Evolutionary conservation across 1,284 basidiomycete species (phyloP), one percentile per base, ranked within the genome.

Genomic region (Bondarzewia mesenterica): DNA sequence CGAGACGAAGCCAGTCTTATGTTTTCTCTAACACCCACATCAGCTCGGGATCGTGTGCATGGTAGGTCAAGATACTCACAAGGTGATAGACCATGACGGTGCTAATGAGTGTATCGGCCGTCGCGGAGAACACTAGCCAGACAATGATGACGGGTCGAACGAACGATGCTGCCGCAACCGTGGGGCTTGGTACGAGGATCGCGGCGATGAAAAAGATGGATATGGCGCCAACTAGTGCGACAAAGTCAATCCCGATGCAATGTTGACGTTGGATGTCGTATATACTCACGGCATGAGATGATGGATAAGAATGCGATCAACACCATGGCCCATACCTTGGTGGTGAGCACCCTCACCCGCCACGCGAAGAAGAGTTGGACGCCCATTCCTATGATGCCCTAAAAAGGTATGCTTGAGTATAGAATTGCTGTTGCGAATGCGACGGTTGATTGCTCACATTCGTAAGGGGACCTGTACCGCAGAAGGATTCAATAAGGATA

Each of bases 291-390:
- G 21, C 27, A 45, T 16, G 26, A 12, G 18, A 45, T 8, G 20
- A 45, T 4, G 14, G 44, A 23, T n/a, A 20, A n/a, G 14, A 25
- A 14, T 12, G 20, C 16, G 32, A 45, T 25, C n/a, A 35, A 10
- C 6, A 21, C 32, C n/a, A 23, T 37, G 5, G 29, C 29, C 44
- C 26, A 35, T n/a, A 7, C 16, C 23, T 26, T 32, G n/a, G 10
- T 16, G 14, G 44, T 45, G 29, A 45, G 32, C 12, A 45, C 44
- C 27, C 22, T 32, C 12, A 45, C 44, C 18, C 44, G 14, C 44
- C 44, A 45, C 5, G 29, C 32, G 29, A 45, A 45, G 32, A 45
- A 45, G 7, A 35, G 16, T 18, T 45, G 44, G 20, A 45, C 44
- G 14, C 12, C 16, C 26, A 36, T 36, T 6, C 27, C 44, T n/a